Evolutionary conservation across 2,329 filamentous ascomycete species (phyloP).

Genomic region (Cladosporium sp.): DNA sequence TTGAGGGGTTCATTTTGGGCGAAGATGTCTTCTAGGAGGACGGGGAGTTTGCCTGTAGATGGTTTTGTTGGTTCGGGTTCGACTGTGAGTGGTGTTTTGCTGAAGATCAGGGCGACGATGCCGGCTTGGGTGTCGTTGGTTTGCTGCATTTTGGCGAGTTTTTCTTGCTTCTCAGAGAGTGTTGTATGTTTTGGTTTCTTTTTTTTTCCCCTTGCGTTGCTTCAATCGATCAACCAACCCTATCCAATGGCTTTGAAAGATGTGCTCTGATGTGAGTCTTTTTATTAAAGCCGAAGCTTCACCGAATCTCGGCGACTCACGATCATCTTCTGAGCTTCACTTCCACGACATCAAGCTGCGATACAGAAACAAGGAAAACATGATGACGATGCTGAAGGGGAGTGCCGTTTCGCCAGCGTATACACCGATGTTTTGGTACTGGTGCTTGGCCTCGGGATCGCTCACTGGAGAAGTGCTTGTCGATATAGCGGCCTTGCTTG

Average conservation of each 20-base stretch:
- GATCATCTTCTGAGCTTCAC: not conserved
- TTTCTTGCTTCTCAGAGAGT: not conserved
- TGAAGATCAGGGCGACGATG: conserved; percentile 25
- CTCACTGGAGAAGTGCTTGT: not conserved
- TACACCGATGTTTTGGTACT: not conserved
- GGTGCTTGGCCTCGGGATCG: not conserved
- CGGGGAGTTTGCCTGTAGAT: conserved; percentile 2
- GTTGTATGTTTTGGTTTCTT: not conserved
- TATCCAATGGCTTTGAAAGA: not conserved
- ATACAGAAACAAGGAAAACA: no score
- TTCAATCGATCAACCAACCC: not conserved
- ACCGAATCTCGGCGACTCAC: not conserved
- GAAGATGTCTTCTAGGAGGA: conserved; percentile 8
- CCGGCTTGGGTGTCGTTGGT: conserved; percentile 4
- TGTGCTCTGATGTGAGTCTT: conserved; percentile 8
- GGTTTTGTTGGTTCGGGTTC: conserved; percentile 15
- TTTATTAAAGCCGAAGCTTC: conserved; percentile 2
- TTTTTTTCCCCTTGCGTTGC: not conserved
- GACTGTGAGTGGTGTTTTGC: conserved; percentile 17
- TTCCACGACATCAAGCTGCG: not conserved
- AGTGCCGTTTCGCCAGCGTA: no score
- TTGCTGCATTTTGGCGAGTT: not conserved
- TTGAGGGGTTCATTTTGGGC: not conserved
- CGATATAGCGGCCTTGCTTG: not conserved
- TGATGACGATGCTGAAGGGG: no score